Conservation (phyloP, 1,284 basidiomycete species). For the Cutaneotrichosporon cyanovorans region DNA sequence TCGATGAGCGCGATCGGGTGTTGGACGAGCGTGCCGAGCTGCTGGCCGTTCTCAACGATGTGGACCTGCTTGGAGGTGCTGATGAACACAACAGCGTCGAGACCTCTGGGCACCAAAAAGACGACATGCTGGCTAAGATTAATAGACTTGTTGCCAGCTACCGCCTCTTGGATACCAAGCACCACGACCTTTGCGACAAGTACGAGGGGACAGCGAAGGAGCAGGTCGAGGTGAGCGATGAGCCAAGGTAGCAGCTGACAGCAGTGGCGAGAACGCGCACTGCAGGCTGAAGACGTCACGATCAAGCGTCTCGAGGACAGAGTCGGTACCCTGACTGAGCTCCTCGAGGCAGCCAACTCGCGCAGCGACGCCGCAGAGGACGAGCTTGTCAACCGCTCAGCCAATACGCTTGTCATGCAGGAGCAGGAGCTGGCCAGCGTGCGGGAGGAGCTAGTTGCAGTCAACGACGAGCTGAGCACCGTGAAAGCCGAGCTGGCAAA, state of each 20-base stretch:
- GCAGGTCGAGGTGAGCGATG: neutral
- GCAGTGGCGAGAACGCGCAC: neutral
- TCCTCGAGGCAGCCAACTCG: neutral
- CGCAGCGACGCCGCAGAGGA: neutral
- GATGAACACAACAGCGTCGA: no score
- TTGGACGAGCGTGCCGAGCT: no score
- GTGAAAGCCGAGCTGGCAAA: neutral
- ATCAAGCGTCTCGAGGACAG: conserved; percentile 3
- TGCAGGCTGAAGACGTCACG: neutral
- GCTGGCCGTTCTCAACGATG: no score
- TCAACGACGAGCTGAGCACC: neutral
- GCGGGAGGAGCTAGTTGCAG: neutral
- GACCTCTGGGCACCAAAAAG: no score
- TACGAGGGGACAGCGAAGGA: neutral
- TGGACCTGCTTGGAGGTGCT: no score
- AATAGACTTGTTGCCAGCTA: no score
- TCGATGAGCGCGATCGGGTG: no score
- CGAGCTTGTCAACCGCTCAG: neutral
- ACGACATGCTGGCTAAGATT: no score
- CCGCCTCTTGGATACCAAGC: neutral
- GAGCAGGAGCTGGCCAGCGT: conserved; percentile 2
- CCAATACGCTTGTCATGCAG: conserved; percentile 3
- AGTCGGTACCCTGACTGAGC: neutral
- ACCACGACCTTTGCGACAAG: neutral
- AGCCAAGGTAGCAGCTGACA: neutral